Evolutionary conservation across 305 asterid species (phyloP).

Genomic region (Rubia peregrina): DNA sequence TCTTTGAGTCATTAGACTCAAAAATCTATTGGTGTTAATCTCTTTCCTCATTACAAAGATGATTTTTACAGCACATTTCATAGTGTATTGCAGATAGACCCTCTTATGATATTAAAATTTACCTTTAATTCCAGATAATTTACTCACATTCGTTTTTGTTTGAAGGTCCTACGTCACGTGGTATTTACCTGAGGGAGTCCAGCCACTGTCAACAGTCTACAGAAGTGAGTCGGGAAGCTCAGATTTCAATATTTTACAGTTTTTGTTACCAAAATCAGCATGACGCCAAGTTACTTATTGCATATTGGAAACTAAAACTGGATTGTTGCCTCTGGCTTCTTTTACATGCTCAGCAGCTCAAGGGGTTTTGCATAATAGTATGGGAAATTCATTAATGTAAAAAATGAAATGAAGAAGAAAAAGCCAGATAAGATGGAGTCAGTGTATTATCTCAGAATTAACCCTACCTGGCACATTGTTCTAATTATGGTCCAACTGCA

Average conservation of each 20-base stretch:
- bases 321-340: not conserved
- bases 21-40: not conserved
- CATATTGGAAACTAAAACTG: not conserved
- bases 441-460: not conserved
- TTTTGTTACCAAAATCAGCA: not conserved
- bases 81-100: not conserved
- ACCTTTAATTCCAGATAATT: conserved; percentile 18
- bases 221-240: conserved; percentile 47
- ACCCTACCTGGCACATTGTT: not conserved
- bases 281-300: not conserved
- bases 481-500: not conserved
- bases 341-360: not conserved
- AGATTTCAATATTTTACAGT: not conserved
- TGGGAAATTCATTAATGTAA: not conserved
- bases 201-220: conserved; percentile 58
- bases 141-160: conserved; percentile 20
- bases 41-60: not conserved
- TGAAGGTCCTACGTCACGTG: conserved; percentile 80
- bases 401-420: not conserved
- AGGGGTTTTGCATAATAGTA: not conserved
- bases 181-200: conserved; percentile 89
- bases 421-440: not conserved
- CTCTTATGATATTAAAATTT: not conserved
- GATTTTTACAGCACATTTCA: not conserved
- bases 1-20: not conserved